Base-by-base conservation (phyloP, 805 yeast genomes). In the Kuraishia cidri region DNA sequence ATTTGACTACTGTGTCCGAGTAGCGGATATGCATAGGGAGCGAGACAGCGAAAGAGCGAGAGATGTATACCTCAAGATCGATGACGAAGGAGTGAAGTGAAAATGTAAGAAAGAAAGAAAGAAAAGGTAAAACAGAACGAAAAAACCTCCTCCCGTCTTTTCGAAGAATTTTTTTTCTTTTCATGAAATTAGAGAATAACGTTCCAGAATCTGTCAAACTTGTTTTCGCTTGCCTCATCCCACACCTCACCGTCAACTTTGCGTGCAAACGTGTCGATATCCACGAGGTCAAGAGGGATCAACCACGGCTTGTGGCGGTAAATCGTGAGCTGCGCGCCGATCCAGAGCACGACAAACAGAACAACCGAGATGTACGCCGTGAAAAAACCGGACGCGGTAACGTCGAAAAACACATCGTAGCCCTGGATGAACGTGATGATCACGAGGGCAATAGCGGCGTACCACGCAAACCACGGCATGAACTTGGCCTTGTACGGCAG, bases 281-380 rank as follows among this genome's bases (percentile, higher is more conserved):
- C 94, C 37, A 81, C 64, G 17, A 78, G 75, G n/a, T 72, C 76
- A 24, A 67, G 34, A 14, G 69, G 65, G 26, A 67, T 51, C 39
- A 71, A 52, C 34, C 69, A 47, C 16, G 70, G 59, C 13, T 64
- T 60, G 39, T 71, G 66, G 52, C 62, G 75, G 48, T 54, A 65
- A 24, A 66, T 37, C 43, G 78, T 82, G 55, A 74, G 68, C 29
- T 52, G 57, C 10, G 56, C 42, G 9, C 63, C 65, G 3, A 66
- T 36, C 76, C 76, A 84, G 6, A 70, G 44, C 7, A 58, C 69
- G 28, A 66, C 60, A 51, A 77, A 78, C 30, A 79, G 55, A 36
- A 81, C 66, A 14, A 80, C 62, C 11, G 90, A 82, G 36, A 84
- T 62, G 48, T 84, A 80, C 4, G 87, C 81, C 22, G 88, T 86